Conservation (phyloP, 305 asterid genomes). For the Solanum aculeatissimum region DNA sequence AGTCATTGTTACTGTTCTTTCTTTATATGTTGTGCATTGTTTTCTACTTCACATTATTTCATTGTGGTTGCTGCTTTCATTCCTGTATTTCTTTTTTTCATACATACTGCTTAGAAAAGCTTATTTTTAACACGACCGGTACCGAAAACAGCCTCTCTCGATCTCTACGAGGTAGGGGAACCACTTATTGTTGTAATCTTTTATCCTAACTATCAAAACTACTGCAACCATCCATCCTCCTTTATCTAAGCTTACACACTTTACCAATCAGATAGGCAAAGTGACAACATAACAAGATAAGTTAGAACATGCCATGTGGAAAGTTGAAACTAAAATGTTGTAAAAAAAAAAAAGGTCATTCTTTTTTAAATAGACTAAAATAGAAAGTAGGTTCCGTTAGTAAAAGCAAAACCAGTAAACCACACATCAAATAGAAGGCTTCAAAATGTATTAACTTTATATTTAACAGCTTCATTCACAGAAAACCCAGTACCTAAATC, state of each 20-base stretch:
- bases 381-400: too few species aligned
- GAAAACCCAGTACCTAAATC: slow-evolving; percentile 16
- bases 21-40: not conserved
- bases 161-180: not conserved
- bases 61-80: not conserved
- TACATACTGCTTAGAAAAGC: not conserved
- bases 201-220: not conserved
- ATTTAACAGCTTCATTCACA: slow-evolving; percentile 9
- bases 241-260: not conserved
- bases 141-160: not conserved
- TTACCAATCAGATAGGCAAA: not conserved
- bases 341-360: too few species aligned
- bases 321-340: too few species aligned
- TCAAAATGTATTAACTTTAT: not conserved
- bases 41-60: too few species aligned
- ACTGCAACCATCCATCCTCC: not conserved
- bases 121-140: not conserved
- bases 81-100: not conserved
- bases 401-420: not conserved
- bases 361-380: too few species aligned
- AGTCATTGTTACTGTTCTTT: not conserved
- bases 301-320: too few species aligned
- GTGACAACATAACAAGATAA: not conserved
- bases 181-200: not conserved
- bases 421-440: not conserved